Evolutionary conservation across 2,329 filamentous ascomycete genomes (phyloP).

Genomic region (Ophiostoma novo-ulmi): DNA sequence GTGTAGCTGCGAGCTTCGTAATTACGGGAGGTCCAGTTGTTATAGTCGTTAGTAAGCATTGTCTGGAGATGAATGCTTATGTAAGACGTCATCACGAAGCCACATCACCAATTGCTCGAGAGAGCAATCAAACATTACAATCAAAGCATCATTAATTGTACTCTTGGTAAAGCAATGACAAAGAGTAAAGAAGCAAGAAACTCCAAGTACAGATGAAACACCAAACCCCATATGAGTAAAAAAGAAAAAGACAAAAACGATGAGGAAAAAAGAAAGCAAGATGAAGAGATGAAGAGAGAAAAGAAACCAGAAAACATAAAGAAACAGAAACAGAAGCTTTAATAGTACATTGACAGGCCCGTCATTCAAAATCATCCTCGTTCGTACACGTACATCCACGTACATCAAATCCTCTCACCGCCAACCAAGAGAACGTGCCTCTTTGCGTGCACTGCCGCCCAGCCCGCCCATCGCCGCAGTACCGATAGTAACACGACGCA

Average conservation of each 20-base stretch:
- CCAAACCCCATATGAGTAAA: background rate
- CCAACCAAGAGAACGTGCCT: constrained; percentile 27
- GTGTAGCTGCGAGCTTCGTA: background rate
- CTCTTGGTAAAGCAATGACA: background rate
- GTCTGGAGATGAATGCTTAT: background rate
- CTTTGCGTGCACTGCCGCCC: constrained; percentile 14
- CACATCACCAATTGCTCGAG: background rate
- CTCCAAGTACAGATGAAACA: background rate
- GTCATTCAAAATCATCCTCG: constrained; percentile 3
- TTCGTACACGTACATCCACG: background rate
- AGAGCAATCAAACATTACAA: background rate
- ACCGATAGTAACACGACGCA: constrained; percentile 42
- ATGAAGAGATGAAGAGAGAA: background rate
- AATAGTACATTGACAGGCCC: constrained; percentile 5
- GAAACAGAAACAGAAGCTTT: background rate
- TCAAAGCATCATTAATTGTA: constrained; percentile 4
- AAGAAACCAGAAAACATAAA: background rate
- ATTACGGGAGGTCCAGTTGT: background rate
- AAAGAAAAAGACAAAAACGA: background rate
- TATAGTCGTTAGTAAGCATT: background rate
- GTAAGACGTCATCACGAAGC: background rate
- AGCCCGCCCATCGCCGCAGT: constrained; percentile 31
- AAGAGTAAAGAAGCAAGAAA: background rate
- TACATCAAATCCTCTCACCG: constrained; percentile 21
- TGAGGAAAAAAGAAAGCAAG: background rate